Evolutionary conservation across 192 early-diverging fungal species (phyloP).

Genomic region (Backusella tarrabulga): DNA sequence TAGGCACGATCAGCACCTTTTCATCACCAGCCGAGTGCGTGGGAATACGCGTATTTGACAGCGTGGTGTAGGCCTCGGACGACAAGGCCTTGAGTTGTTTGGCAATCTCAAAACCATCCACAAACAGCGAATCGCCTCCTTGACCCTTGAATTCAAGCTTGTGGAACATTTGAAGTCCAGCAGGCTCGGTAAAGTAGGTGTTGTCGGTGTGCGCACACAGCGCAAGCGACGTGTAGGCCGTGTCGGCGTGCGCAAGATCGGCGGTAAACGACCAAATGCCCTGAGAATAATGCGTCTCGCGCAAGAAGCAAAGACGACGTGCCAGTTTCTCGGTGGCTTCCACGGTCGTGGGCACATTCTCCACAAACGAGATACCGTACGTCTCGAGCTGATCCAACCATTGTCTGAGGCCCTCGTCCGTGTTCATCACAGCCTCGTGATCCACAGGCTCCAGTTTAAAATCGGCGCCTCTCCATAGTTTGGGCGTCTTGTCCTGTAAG

Average conservation of each 20-base stretch:
- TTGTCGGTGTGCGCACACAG: slow-evolving; percentile 83
- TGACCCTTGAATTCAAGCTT: slow-evolving; percentile 63
- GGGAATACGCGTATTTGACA: slow-evolving; percentile 60
- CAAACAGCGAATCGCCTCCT: slow-evolving; percentile 76
- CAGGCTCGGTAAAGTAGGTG: slow-evolving; percentile 86
- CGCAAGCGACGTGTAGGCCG: slow-evolving; percentile 73
- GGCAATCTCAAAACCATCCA: slow-evolving; percentile 79
- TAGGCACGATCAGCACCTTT: slow-evolving; percentile 59
- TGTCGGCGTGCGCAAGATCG: slow-evolving; percentile 77
- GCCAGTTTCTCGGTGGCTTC: slow-evolving; percentile 68
- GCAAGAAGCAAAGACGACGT: slow-evolving; percentile 66
- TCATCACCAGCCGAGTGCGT: slow-evolving; percentile 77
- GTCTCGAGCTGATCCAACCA: slow-evolving; percentile 70
- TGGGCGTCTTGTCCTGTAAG: slow-evolving; percentile 4
- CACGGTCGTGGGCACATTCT: slow-evolving; percentile 60
- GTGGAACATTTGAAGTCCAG: slow-evolving; percentile 83
- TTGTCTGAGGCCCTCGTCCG: slow-evolving; percentile 61
- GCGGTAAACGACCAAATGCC: slow-evolving; percentile 79
- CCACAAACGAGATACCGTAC: slow-evolving; percentile 76
- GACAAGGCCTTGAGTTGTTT: slow-evolving; percentile 51
- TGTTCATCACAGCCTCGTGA: slow-evolving; percentile 66
- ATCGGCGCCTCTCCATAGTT: slow-evolving; percentile 19
- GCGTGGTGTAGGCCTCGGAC: slow-evolving; percentile 57
- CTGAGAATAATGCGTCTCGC: slow-evolving; percentile 74
- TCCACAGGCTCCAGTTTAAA: slow-evolving; percentile 42